Evolutionary conservation across 2,329 filamentous ascomycete genomes (phyloP).

Genomic region (Aureobasidium subglaciale): DNA sequence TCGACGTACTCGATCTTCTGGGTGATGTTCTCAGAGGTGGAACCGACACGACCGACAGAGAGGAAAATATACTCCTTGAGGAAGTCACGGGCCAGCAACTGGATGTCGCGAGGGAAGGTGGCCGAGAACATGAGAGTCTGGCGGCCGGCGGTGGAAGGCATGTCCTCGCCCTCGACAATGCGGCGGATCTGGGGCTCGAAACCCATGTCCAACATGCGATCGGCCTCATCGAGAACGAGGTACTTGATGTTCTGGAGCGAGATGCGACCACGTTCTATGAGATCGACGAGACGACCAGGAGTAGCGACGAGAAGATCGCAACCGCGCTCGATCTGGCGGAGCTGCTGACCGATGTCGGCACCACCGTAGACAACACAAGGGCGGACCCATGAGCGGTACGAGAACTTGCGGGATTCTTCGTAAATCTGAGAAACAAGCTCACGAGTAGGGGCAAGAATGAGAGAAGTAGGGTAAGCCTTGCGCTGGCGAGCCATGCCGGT

Average conservation of each 20-base stretch:
- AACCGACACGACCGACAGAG: constrained; percentile 96
- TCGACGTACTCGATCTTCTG: constrained; percentile 98
- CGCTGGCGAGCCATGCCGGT: constrained; percentile 84
- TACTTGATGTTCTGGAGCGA: constrained; percentile 99
- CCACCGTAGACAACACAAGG: constrained; percentile 98
- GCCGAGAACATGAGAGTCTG: constrained; percentile 99
- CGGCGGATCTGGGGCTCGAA: constrained; percentile 99
- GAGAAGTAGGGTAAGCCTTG: constrained; percentile 93
- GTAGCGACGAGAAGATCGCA: constrained; percentile 97
- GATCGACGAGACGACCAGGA: constrained; percentile 90
- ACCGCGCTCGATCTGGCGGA: constrained; percentile 94
- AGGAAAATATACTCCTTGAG: constrained; percentile 99
- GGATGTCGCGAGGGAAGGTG: constrained; percentile 97
- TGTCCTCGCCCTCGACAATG: constrained; percentile 97
- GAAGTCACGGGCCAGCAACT: constrained; percentile 98
- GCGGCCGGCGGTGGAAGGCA: constrained; percentile 74
- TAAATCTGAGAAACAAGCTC: constrained; percentile 98
- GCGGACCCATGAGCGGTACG: constrained; percentile 97
- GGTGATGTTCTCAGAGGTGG: constrained; percentile 99
- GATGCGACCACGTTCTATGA: constrained; percentile 97
- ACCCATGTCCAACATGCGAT: constrained; percentile 99
- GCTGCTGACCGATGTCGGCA: constrained; percentile 96
- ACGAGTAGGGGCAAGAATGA: constrained; percentile 94
- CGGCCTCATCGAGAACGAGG: constrained; percentile 95
- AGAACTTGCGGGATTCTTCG: constrained; percentile 95